Base-by-base conservation (phyloP, 2,329 filamentous ascomycete genomes). In the Botrytis paeoniae region DNA sequence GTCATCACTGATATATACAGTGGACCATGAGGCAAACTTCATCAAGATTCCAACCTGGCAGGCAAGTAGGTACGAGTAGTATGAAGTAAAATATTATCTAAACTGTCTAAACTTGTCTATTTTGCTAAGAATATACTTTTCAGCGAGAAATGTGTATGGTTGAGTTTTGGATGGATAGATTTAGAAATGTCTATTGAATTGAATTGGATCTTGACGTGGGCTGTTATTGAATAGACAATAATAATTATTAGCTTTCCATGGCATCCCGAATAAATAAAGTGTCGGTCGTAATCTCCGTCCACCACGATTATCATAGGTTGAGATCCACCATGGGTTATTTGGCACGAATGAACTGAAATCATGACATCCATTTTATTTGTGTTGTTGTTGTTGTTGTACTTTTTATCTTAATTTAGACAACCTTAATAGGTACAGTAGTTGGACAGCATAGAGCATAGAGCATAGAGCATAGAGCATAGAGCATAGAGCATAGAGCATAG, bases 181-280 rank as follows among this genome's bases (percentile, higher is more conserved):
- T 54, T 37, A 35, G 45, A 66, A 51, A 63, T 43, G 39, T 64
- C 41, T 64, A 64, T 64, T 37, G 43, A 57, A 57, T 57, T 57
- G n/a, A 54, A 16, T 54, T 54, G 51, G n/a, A 29, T 54, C n/a
- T 54, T 54, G 51, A 54, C n/a, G 25, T 54, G 51, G n/a, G 51
- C n/a, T 54, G 51, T 16, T 29, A 54, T 54, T 29, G 51, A 54
- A 54, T 54, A 16, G 51, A 54, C 51, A 54, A 54, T 29, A 54
- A 20, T 45, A 45, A 29, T 57, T 3, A 48, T 35, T 29, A 41
- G 39, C 39, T 41, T 43, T 41, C 51, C 51, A 18, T 71, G 41
- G n/a, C 54, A 51, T 71, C 18, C 60, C 37, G 16, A 71, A 54
- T 48, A 32, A n/a, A 29, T 57, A 63, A 39, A 37, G 35, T 54